phyloP scores from a whole-genome alignment of 306 rosid species.

The Castanopsis chinensis region DNA sequence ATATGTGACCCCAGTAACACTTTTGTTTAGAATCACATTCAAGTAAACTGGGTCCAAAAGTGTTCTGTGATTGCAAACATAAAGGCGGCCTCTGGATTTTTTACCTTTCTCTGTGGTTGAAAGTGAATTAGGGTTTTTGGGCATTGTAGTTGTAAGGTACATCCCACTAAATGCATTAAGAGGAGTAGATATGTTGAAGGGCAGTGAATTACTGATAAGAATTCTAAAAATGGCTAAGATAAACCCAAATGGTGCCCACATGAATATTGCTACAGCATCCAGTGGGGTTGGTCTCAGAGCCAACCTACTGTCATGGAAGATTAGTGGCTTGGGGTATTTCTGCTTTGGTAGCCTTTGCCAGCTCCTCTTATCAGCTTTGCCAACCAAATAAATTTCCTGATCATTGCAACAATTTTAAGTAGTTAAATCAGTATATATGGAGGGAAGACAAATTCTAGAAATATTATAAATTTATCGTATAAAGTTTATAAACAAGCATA shows the following conservation, averaged over 20 bases:
- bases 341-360: slow-evolving; percentile 57
- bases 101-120: neutral
- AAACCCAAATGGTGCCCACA: slow-evolving; percentile 62
- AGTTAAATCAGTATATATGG: neutral
- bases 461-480: no score
- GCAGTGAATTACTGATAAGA: slow-evolving; percentile 29
- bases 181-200: slow-evolving; percentile 45
- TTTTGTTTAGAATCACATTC: slow-evolving; percentile 33
- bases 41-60: slow-evolving; percentile 68
- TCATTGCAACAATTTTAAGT: neutral
- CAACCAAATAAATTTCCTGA: slow-evolving; percentile 63
- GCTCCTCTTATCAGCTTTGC: slow-evolving; percentile 49
- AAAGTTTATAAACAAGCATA: no score
- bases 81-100: slow-evolving; percentile 34
- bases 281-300: slow-evolving; percentile 53
- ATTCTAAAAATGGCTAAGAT: slow-evolving; percentile 45
- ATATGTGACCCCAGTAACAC: slow-evolving; percentile 60
- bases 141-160: slow-evolving; percentile 33
- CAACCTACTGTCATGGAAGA: slow-evolving; percentile 84
- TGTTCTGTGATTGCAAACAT: slow-evolving; percentile 83
- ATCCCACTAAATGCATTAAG: slow-evolving; percentile 38
- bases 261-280: slow-evolving; percentile 34
- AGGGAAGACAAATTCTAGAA: no score
- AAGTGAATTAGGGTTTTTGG: neutral
- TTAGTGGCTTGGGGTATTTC: slow-evolving; percentile 43